Base-by-base conservation (phyloP, 768 basidiomycete species). In the Serendipita sp. region DNA sequence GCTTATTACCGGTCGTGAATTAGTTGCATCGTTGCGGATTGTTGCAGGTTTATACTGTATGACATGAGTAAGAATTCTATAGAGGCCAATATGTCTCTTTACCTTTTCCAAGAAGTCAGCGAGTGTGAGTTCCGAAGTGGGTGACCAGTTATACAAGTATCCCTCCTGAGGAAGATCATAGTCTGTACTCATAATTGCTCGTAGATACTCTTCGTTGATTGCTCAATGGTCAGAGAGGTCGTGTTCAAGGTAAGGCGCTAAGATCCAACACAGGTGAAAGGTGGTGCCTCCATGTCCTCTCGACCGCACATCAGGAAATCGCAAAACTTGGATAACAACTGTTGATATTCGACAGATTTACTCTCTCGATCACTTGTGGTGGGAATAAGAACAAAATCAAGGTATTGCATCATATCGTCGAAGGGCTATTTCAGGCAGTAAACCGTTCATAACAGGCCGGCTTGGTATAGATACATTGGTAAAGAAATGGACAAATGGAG, bases 21-120 rank as follows among this genome's bases (percentile, higher is more conserved):
- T 58, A 11, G 17, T 58, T 22, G 30, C 53, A 31, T 58, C 53
- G 53, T 58, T 58, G n/a, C 53, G 53, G 31, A 58, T 58, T n/a
- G 9, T 3, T 17, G 17, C 31, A 13, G 53, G 53, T 33, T 58
- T 58, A 58, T 58, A 28, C 53, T 58, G 31, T 28, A 31, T 58
- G 53, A 24, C 11, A 31, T 58, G 11, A 48, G 7, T 28, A 20
- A 13, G 22, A 22, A 24, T 17, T 22, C 17, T 9, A 24, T 31
- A 11, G 53, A 9, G n/a, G 53, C 22, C 20, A 9, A 48, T 28
- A 7, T 9, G 17, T 9, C 45, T 31, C 17, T n/a, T 22, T 58
- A 58, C 53, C 31, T 58, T 58, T 50, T 58, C 53, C 22, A 58
- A 31, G 53, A 58, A 58, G 9, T 58, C 53, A 31, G 17, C 31